Base-by-base conservation (phyloP, 2,329 filamentous ascomycete genomes). In the Raffaelea deltoideospora region DNA sequence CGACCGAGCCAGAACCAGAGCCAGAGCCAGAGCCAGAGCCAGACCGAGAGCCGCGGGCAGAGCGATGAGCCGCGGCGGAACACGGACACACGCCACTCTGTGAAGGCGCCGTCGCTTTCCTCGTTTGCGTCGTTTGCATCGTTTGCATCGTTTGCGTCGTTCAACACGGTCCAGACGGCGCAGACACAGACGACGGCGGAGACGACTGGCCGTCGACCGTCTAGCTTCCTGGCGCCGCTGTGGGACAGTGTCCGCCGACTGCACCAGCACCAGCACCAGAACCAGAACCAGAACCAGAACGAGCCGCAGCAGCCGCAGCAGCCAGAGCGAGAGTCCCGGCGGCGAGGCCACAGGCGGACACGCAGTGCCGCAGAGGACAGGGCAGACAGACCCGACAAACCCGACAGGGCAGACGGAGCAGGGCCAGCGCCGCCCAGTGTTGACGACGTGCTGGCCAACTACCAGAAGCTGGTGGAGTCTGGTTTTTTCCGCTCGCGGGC, bases 401-500 rank as follows among this genome's bases (percentile, higher is more conserved):
- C n/a, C n/a, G n/a, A n/a, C n/a, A n/a, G n/a, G n/a, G n/a, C n/a
- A n/a, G n/a, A n/a, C n/a, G n/a, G n/a, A n/a, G 21, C 11, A 37
- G 11, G 20, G 17, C 18, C 20, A 15, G 37, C 23, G 37, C 53
- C 53, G 29, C 58, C 53, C 21, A 50, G 55, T 5, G 50, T 56
- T 4, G 70, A 75, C 35, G 67, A 74, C 39, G 61, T 74, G 37
- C 45, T 71, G 48, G 61, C 64, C 41, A 72, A 59, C 48, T 75
- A 75, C 51, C 64, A 71, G 44, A 55, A 67, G 44, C 60, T 75
- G 39, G 59, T 74, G 45, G 63, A 67, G 3, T 62, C 62, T 6
- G 70, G 70, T 41, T 75, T 75, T 61, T 75, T 75, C 50, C 59
- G 64, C 33, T 57, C 64, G 19, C 69, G 72, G 43, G 69, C 69